Evolutionary conservation across 768 basidiomycete genomes (phyloP).

Genomic region (Agaricus subrufescens): DNA sequence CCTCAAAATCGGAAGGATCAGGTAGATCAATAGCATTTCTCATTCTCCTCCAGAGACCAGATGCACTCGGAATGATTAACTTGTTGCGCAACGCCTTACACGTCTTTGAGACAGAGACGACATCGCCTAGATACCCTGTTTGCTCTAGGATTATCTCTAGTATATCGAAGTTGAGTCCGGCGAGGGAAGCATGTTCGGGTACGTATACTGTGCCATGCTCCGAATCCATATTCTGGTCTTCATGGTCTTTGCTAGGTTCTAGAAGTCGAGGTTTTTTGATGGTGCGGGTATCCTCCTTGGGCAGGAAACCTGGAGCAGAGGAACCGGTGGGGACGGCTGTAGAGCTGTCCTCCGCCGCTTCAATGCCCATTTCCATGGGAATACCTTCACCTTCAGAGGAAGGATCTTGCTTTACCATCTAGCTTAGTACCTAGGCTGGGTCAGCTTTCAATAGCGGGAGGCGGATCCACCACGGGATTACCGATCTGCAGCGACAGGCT

Average conservation of each 20-base stretch:
- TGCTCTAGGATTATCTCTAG: not conserved
- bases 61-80: slow-evolving; percentile 7
- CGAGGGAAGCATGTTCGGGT: not conserved
- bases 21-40: slow-evolving; percentile 13
- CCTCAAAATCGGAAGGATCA: slow-evolving; percentile 13
- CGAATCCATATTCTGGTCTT: not conserved
- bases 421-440: too few species aligned
- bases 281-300: not conserved
- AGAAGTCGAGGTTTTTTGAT: not conserved
- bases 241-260: not conserved
- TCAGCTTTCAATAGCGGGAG: too few species aligned
- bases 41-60: slow-evolving; percentile 10
- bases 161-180: slow-evolving; percentile 1
- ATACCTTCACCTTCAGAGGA: not conserved
- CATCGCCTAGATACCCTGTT: not conserved
- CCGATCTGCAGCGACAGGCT: too few species aligned
- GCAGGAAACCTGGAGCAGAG: not conserved
- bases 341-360: not conserved
- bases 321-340: not conserved
- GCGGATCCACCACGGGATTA: too few species aligned
- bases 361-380: not conserved
- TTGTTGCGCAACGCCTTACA: slow-evolving; percentile 1
- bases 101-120: slow-evolving; percentile 5
- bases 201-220: not conserved
- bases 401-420: too few species aligned